Evolutionary conservation across 169 alveolate genomes (phyloP).

Genomic region (Besnoitia besnoiti): DNA sequence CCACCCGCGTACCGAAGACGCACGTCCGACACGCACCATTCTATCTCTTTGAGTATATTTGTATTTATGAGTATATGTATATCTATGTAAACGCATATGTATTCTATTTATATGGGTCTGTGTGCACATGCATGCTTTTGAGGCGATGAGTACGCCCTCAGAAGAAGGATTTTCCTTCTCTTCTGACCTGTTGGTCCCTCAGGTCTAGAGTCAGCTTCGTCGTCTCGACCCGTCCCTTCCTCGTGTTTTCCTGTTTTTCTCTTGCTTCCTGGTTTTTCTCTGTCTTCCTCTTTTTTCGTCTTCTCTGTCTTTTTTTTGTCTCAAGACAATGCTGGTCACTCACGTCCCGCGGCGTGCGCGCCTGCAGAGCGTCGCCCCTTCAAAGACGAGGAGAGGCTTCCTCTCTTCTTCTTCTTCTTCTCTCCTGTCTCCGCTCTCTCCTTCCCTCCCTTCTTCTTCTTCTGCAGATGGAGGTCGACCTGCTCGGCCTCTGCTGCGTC

Average conservation of each 20-base stretch:
- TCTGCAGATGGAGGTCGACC: neutral
- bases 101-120: neutral
- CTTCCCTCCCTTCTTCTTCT: neutral
- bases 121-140: neutral
- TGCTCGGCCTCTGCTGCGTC: neutral
- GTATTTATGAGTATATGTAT: too few relatives aligned
- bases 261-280: neutral
- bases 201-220: neutral
- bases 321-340: neutral
- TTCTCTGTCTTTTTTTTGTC: neutral
- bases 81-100: too few relatives aligned
- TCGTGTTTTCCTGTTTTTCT: neutral
- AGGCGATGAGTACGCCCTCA: too few relatives aligned
- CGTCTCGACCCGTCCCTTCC: neutral
- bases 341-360: neutral
- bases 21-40: neutral
- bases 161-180: neutral
- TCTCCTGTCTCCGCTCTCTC: neutral
- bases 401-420: neutral
- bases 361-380: neutral
- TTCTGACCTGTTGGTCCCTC: too few relatives aligned
- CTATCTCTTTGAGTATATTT: neutral
- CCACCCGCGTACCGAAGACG: too few relatives aligned
- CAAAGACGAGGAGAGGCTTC: neutral
- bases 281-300: neutral